Evolutionary conservation across 306 rosid species (phyloP).

Genomic region (Astragalus glycyphyllos): DNA sequence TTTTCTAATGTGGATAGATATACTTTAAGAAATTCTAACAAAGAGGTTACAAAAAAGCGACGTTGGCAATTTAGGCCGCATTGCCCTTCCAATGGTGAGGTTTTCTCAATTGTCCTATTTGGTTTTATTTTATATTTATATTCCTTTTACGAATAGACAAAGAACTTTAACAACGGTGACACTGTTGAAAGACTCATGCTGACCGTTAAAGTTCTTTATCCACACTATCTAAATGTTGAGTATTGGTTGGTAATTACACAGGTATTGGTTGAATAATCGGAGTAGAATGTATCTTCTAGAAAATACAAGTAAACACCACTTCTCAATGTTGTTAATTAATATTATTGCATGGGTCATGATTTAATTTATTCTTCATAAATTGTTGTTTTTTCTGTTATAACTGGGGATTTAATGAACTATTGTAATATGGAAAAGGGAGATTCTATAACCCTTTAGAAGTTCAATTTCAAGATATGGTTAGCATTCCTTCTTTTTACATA

Average conservation of each 20-base stretch:
- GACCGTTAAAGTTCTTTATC: too few species aligned
- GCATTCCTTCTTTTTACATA: conserved; percentile 43
- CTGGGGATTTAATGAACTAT: conserved; percentile 61
- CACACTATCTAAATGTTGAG: not conserved
- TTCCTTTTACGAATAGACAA: too few species aligned
- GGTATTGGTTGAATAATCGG: conserved; percentile 68
- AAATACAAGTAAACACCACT: too few species aligned
- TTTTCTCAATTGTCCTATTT: not conserved
- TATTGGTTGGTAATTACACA: conserved; percentile 31
- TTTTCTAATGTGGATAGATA: conserved; percentile 34
- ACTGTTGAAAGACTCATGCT: too few species aligned
- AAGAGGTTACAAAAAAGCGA: conserved; percentile 66
- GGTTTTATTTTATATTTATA: too few species aligned
- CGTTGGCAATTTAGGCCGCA: conserved; percentile 56
- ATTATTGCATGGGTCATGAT: not conserved
- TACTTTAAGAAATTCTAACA: conserved; percentile 46
- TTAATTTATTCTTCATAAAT: not conserved
- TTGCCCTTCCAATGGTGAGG: conserved; percentile 81
- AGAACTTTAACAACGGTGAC: too few species aligned
- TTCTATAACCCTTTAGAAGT: conserved; percentile 61
- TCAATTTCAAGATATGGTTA: conserved; percentile 60
- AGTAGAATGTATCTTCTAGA: conserved; percentile 78
- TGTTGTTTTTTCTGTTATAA: conserved; percentile 19
- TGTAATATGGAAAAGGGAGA: conserved; percentile 56
- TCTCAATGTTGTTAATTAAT: not conserved